Base-by-base conservation (phyloP, 116 monocot species). In the Cymodocea nodosa region DNA sequence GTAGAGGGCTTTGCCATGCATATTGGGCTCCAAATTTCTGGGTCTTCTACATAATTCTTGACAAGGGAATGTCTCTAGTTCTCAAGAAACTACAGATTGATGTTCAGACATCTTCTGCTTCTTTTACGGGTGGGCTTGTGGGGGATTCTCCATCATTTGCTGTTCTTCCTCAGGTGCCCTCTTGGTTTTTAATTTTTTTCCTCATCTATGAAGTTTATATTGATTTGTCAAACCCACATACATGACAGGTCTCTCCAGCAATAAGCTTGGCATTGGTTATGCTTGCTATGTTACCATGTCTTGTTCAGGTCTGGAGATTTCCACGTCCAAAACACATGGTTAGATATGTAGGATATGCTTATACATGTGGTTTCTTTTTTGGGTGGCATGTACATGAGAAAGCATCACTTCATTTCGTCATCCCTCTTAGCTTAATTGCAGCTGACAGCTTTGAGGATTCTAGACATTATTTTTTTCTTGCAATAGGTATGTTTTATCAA, bases 371-470 rank as follows among this genome's bases (percentile, higher is more conserved):
- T 44, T 97, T 87, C 69, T 78, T 97, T 75, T 97, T 97, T 76
- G 95, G 95, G 36, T 97, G 95, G 91, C 95, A 97, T 73, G 91
- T 90, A 35, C 95, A 90, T 68, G 91, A 97, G 83, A 97, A 97
- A 78, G 91, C 95, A 52, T 97, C 95, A 23, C 90, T 97, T 67
- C 95, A 97, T 85, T 83, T 97, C 72, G 75, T 80, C 44, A 82
- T 97, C n/a, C 91, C 95, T 68, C 87, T 97, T 36, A 85, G 75
- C 48, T 49, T 90, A 71, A 76, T 82, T 78, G 87, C 90, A 67
- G 53, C 63, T 24, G 66, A 88, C 52, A 91, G 82, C 68, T 68
- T 90, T 66, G 78, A 83, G 15, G 87, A 97, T 80, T 91, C 95
- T 6, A 76, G 64, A 51, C 91, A 97, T 70, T 97, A 83, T 62